Base-by-base conservation (phyloP, 495 filamentous ascomycete genomes). In the Aspergillus homomorphus region DNA sequence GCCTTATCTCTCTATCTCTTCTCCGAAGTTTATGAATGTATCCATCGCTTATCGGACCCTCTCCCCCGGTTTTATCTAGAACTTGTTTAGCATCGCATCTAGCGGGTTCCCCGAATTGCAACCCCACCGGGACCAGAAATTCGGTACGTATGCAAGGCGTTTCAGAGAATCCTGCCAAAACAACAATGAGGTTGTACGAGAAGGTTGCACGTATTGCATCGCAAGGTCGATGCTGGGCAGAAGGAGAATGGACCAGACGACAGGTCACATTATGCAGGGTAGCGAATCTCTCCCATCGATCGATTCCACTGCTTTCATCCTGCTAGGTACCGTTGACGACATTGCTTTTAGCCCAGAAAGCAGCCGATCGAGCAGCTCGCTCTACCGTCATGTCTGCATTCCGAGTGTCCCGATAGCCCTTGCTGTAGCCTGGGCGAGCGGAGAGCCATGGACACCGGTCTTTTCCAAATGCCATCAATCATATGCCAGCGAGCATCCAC, bases 351-450 rank as follows among this genome's bases (percentile, higher is more conserved):
- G 24, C 24, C 48, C 33, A 14, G 10, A 9, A 12, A 30, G 48
- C 23, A 20, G 22, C 15, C 19, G 23, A 51, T 50, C 24, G 21
- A 24, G 46, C 15, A 50, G 0, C 21, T 19, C 45, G 18, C 8
- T 30, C 10, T 38, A 38, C 15, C 33, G 33, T 38, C 33, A 38
- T 51, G 24, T 6, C 48, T 51, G 48, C 48, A 51, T 51, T 51
- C 24, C 48, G 48, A 51, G 14, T 24, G 7, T 28, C 48, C 48
- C 48, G 48, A 30, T 6, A n/a, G 23, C 5, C 23, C 24, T 28
- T 51, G 48, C 48, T 28, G 15, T 28, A 28, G 48, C 6, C 15
- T 24, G 19, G 24, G n/a, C 30, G 33, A 14, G 15, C 10, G 15
- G 33, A 38, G 33, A 38, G 4, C 15, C 33, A 38, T 6, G 33